These are phyloP conservation scores for Chaetothyriales sp. DNA, from an alignment of 2,329 filamentous ascomycete species.

Conservation along the genomic window DNA sequence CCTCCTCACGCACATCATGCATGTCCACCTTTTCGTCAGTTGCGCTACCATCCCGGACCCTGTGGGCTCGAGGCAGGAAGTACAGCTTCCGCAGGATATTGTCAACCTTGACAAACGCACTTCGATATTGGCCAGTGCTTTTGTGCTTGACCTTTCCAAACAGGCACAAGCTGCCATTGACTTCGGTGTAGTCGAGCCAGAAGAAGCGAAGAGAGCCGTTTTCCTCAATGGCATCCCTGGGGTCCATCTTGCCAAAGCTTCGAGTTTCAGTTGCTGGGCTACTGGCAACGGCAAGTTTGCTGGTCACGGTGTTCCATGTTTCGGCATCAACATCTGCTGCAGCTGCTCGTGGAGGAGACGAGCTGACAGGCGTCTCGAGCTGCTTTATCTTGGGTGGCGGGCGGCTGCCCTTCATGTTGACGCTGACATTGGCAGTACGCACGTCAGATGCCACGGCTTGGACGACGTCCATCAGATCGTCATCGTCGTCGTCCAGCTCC, in stretches of 20 bases:
- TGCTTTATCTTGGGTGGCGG: constrained; percentile 58
- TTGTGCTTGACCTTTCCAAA: constrained; percentile 96
- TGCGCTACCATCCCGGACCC: constrained; percentile 44
- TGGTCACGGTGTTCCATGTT: constrained; percentile 76
- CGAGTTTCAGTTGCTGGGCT: constrained; percentile 50
- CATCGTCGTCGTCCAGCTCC: constrained; percentile 63
- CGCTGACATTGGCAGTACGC: constrained; percentile 42
- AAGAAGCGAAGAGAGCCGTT: constrained; percentile 89
- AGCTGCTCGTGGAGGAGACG: constrained; percentile 49
- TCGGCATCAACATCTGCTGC: constrained; percentile 57
- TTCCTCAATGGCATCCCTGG: constrained; percentile 76
- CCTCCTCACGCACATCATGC: constrained; percentile 77
- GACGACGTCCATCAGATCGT: constrained; percentile 71
- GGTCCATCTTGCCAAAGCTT: constrained; percentile 63
- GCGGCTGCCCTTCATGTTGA: constrained; percentile 73
- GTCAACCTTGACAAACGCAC: constrained; percentile 91
- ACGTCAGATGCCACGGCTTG: constrained; percentile 55
- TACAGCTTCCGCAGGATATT: constrained; percentile 85
- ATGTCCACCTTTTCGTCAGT: constrained; percentile 70
- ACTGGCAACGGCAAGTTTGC: constrained; percentile 63
- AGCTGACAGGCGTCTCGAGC: constrained; percentile 57
- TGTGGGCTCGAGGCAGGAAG: constrained; percentile 66
- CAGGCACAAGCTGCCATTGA: constrained; percentile 79
- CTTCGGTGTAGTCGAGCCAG: constrained; percentile 90
- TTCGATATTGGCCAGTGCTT: constrained; percentile 60